These are phyloP conservation scores for Plasmodium yoelii DNA, from an alignment of 169 alveolate genomes.

Conservation along the genomic window DNA sequence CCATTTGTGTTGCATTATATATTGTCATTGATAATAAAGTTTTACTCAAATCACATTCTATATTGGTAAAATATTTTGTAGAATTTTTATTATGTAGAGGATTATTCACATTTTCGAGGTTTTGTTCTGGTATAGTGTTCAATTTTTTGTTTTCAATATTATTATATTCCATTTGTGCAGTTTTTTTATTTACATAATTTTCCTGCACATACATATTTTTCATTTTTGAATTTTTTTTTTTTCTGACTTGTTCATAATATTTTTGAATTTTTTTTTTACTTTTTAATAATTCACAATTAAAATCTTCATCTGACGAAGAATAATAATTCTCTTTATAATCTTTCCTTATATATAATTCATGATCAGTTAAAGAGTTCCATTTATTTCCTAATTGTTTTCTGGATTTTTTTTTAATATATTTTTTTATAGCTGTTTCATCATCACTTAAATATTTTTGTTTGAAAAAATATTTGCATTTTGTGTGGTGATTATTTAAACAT, in stretches of 20 bases:
- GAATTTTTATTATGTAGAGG: neutral
- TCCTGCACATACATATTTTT: conserved; percentile 2
- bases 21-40: conserved; percentile 57
- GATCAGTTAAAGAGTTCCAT: too few relatives aligned
- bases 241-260: conserved; percentile 42
- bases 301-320: neutral
- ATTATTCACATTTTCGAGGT: too few relatives aligned
- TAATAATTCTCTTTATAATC: neutral
- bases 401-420: too few relatives aligned
- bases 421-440: too few relatives aligned
- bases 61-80: neutral
- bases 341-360: too few relatives aligned
- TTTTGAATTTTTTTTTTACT: conserved; percentile 1
- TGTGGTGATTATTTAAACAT: too few relatives aligned
- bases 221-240: neutral
- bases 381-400: too few relatives aligned
- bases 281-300: neutral
- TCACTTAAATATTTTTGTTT: too few relatives aligned
- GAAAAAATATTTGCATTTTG: too few relatives aligned
- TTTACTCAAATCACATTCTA: conserved; percentile 37
- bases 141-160: neutral
- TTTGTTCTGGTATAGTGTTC: too few relatives aligned
- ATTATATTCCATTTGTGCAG: neutral
- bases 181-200: neutral
- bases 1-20: conserved; percentile 21